A percentile compares a stretch with the other conserved stretches of the same genome.
These are phyloP conservation scores for Schwanniomyces occidentalis DNA, from an alignment of 805 yeast species.

Conservation along the genomic window DNA sequence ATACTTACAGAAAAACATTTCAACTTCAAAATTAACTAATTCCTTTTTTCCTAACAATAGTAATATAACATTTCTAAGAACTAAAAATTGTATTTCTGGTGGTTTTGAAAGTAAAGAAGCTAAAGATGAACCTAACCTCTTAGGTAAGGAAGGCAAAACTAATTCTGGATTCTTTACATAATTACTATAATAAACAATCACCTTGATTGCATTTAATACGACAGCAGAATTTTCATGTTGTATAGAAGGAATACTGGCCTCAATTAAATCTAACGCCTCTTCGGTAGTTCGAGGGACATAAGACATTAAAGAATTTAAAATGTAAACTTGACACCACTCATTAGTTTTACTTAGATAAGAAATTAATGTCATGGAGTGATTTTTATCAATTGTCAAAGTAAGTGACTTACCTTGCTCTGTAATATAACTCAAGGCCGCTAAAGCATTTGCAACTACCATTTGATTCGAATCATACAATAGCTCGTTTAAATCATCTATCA, in stretches of 20 bases:
- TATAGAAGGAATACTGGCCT: conserved; percentile 63
- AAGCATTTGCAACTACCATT: conserved; percentile 66
- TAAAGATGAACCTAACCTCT: conserved; percentile 66
- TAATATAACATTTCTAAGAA: conserved; percentile 76
- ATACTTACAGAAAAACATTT: conserved; percentile 76
- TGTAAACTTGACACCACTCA: conserved; percentile 75
- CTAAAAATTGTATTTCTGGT: conserved; percentile 80
- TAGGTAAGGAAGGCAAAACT: conserved; percentile 54
- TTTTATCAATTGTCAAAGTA: conserved; percentile 52
- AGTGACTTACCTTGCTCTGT: conserved; percentile 56
- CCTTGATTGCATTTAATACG: conserved; percentile 72
- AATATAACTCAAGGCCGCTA: conserved; percentile 65
- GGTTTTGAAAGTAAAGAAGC: conserved; percentile 71
- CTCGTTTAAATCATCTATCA: conserved; percentile 51
- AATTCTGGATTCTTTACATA: conserved; percentile 61
- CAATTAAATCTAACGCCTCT: conserved; percentile 68
- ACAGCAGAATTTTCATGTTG: conserved; percentile 83
- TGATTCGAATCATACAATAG: conserved; percentile 58
- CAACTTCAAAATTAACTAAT: conserved; percentile 65
- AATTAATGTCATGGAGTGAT: conserved; percentile 39
- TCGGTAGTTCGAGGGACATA: conserved; percentile 69
- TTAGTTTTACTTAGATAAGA: conserved; percentile 37
- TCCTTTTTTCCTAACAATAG: conserved; percentile 66
- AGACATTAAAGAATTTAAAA: conserved; percentile 63
- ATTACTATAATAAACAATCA: conserved; percentile 69